A percentile compares a stretch with the other conserved stretches of the same genome.
phyloP scores from a whole-genome alignment of 2,329 filamentous ascomycete genomes.

The Aphanoascus verrucosus region DNA sequence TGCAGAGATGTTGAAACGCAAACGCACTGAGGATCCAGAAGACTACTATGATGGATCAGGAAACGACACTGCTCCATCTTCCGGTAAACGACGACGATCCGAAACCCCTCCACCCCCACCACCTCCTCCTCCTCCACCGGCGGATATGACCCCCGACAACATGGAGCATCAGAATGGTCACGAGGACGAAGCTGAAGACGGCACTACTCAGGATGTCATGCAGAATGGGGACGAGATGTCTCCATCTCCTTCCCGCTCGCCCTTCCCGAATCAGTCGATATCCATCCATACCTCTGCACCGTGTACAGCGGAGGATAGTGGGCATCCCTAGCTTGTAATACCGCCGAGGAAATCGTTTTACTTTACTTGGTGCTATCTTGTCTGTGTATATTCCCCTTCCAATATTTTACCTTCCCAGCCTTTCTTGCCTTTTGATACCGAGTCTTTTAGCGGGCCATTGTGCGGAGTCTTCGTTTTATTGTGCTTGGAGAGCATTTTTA shows the following conservation, averaged over 20 bases:
- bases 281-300: background rate
- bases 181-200: background rate
- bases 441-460: constrained; percentile 4
- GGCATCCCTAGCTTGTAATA: background rate
- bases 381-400: background rate
- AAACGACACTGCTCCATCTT: constrained; percentile 15
- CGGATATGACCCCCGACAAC: background rate
- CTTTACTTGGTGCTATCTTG: background rate
- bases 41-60: constrained; percentile 14
- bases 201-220: background rate
- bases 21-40: constrained; percentile 18
- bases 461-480: background rate
- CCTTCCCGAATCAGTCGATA: background rate
- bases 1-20: constrained; percentile 17
- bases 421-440: background rate
- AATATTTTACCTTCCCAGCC: background rate
- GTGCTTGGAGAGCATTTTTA: background rate
- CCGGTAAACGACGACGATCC: constrained; percentile 17
- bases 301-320: background rate
- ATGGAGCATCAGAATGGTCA: background rate
- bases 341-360: background rate
- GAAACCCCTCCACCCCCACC: constrained; percentile 22
- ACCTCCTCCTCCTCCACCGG: constrained; percentile 25
- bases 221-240: background rate
- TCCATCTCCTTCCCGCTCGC: background rate